A percentile compares a stretch with the other conserved stretches of the same genome.
phyloP scores from a whole-genome alignment of 306 rosid genomes.

The Citrullus mucosospermus region DNA sequence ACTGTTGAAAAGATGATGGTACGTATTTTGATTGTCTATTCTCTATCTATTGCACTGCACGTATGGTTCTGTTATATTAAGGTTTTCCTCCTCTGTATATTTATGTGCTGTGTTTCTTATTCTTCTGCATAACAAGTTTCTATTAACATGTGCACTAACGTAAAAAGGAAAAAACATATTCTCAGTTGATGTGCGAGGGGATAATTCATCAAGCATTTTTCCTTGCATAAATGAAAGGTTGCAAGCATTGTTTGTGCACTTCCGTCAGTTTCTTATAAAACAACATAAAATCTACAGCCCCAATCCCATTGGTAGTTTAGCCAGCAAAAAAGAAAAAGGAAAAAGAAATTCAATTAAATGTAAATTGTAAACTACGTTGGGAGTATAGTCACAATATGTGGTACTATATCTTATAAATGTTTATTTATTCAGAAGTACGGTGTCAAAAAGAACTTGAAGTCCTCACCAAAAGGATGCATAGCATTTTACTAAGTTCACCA shows the following conservation, averaged over 20 bases:
- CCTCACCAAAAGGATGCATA: neutral
- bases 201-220: neutral
- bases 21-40: neutral
- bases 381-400: too few relatives aligned
- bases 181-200: neutral
- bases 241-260: neutral
- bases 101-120: neutral
- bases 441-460: neutral
- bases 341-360: too few relatives aligned
- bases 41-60: neutral
- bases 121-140: neutral
- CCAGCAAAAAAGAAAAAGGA: too few relatives aligned
- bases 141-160: neutral
- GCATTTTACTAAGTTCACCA: neutral
- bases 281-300: neutral
- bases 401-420: neutral
- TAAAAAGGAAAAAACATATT: neutral
- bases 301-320: neutral
- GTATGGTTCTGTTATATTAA: neutral
- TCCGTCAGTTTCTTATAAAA: neutral
- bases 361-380: too few relatives aligned
- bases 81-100: neutral
- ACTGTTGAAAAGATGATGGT: slow-evolving; percentile 99
- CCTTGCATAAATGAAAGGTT: neutral
- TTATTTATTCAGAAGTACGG: neutral